Evolutionary conservation across 1,139 yeast genomes (phyloP), one percentile per base, ranked within the genome.

Genomic region (Scheffersomyces segobiensis): DNA sequence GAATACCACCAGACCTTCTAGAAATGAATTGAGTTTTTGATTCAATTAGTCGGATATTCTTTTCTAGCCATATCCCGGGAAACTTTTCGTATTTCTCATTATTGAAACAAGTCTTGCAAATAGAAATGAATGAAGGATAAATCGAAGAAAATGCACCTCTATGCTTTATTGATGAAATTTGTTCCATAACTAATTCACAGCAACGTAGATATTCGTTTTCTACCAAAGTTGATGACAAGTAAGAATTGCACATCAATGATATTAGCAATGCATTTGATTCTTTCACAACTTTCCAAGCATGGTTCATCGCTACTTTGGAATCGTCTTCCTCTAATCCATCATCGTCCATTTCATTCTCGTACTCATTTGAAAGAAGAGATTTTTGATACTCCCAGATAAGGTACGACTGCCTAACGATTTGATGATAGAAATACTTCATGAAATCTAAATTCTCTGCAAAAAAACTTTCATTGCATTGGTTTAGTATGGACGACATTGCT

Each of bases 61-160:
- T 74, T 20, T 78, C 67, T 4, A 92, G 71, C 95, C 96, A 89
- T 17, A 63, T 56, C 7, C 49, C 69, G 61, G 52, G 93, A 56
- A 76, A 78, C 0, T 64, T 63, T 5, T 75, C 68, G 5, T 81
- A 64, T 0, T 71, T 71, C 5, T 67, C 63, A 17, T 68, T 62
- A 5, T 63, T 52, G 24, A 74, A 72, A 67, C 93, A 86, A 22
- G 84, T 72, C 18, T 74, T 66, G 64, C 96, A 89, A 59, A 88
- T 82, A 6, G 86, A 78, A 18, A 87, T 80, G 64, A 90, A 91
- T 0, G 95, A 84, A 1, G 97, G 97, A 62, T 90, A 87, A 0
- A 93, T 88, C 0, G 98, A 87, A 3, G 96, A 88, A 62, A 93
- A 90, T 0, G 98, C 97, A 48, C 98, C 98, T 61, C 96, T 82